Evolutionary conservation across 306 rosid genomes (phyloP).

Genomic region (Cucurbita argyrosperma): DNA sequence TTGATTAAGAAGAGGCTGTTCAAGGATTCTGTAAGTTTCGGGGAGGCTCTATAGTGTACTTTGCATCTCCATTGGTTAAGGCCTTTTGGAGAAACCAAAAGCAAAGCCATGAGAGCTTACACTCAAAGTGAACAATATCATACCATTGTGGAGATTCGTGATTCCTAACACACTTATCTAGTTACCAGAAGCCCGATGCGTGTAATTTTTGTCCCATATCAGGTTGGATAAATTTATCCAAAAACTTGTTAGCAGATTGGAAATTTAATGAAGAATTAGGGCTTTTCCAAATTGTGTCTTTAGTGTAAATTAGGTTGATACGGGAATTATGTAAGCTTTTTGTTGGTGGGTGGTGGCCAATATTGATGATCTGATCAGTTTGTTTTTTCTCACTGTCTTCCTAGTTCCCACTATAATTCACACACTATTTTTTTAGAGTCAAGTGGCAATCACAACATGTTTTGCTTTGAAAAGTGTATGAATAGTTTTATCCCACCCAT

Average conservation of each 20-base stretch:
- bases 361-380: background rate
- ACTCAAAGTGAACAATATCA: too few relatives aligned
- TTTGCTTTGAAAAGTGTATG: background rate
- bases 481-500: background rate
- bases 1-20: too few relatives aligned
- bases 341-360: constrained; percentile 6
- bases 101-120: too few relatives aligned
- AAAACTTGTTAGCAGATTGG: background rate
- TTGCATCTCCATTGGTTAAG: too few relatives aligned
- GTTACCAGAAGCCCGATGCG: background rate
- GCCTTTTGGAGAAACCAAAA: too few relatives aligned
- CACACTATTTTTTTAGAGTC: background rate
- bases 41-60: too few relatives aligned
- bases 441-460: background rate
- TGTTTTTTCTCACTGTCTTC: background rate
- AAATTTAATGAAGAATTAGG: background rate
- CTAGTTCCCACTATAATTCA: background rate
- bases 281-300: background rate
- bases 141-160: too few relatives aligned
- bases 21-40: too few relatives aligned
- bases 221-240: background rate
- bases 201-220: background rate
- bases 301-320: background rate
- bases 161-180: background rate
- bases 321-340: background rate